Percentiles rank a stretch among this genome's conserved stretches.
These are phyloP conservation scores for Phialophora macrospora DNA, from an alignment of 2,329 filamentous ascomycete species.

Conservation along the genomic window DNA sequence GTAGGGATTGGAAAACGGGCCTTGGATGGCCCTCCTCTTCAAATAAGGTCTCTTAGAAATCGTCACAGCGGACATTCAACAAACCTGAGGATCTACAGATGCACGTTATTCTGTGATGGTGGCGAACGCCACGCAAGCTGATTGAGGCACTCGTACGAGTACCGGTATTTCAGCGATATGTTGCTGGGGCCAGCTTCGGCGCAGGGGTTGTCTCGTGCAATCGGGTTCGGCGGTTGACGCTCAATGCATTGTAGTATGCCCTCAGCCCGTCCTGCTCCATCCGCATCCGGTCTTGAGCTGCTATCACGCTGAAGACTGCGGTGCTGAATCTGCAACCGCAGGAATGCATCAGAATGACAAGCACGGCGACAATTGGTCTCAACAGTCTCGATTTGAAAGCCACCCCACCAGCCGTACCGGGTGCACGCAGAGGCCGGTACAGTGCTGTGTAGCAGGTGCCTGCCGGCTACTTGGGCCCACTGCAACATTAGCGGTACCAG, in stretches of 20 bases:
- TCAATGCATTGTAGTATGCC: too few species aligned
- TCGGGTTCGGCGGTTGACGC: not conserved
- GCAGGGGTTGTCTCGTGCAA: not conserved
- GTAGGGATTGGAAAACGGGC: not conserved
- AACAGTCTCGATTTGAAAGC: not conserved
- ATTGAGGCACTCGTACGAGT: not conserved
- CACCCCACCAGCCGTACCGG: not conserved
- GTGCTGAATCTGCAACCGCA: not conserved
- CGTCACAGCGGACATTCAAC: not conserved
- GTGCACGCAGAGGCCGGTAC: not conserved
- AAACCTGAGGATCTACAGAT: not conserved
- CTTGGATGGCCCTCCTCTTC: not conserved
- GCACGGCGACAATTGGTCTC: constrained; percentile 10
- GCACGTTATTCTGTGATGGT: not conserved
- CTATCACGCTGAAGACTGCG: not conserved
- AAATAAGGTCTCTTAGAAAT: not conserved
- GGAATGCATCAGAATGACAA: constrained; percentile 13
- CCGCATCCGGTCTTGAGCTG: not conserved
- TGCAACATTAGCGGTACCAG: constrained; percentile 3
- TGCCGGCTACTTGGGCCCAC: constrained; percentile 7
- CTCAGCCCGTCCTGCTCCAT: not conserved
- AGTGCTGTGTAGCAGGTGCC: not conserved
- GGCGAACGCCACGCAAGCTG: not conserved
- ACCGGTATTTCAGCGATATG: not conserved
- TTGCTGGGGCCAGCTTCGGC: not conserved